phyloP scores from a whole-genome alignment of 73 alveolate species.

The Paramecium sexaurelia region DNA sequence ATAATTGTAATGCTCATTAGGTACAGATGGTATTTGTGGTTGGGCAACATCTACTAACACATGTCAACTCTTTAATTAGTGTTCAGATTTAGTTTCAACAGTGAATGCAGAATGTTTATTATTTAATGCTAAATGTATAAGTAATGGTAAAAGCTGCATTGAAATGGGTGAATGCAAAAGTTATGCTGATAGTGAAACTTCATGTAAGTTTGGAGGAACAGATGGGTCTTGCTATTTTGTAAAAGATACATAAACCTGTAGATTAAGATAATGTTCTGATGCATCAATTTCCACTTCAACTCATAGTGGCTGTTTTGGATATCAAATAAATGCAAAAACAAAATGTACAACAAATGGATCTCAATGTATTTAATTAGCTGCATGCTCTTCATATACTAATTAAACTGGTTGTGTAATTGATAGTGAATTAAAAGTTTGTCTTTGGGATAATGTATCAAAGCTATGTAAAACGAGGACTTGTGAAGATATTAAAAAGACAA shows the following conservation, averaged over 20 bases:
- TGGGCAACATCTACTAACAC: conserved; percentile 42
- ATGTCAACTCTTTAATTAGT: conserved; percentile 6
- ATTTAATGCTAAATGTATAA: background rate
- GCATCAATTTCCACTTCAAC: conserved; percentile 5
- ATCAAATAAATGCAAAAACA: background rate
- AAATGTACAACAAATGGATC: conserved; percentile 34
- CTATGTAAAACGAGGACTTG: background rate
- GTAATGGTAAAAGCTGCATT: conserved; percentile 13
- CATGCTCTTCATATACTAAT: background rate
- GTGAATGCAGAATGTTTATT: background rate
- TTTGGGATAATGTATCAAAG: conserved; percentile 2
- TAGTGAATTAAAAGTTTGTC: background rate
- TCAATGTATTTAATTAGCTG: background rate
- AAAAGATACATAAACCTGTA: background rate
- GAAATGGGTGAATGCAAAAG: background rate
- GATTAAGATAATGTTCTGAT: conserved; percentile 44
- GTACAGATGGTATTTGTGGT: conserved; percentile 57
- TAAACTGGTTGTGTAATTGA: conserved; percentile 47
- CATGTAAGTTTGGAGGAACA: conserved; percentile 21
- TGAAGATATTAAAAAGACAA: background rate
- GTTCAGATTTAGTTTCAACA: background rate
- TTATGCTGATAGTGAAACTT: conserved; percentile 20
- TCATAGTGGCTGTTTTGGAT: conserved; percentile 26
- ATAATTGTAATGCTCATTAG: background rate
- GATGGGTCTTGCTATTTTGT: conserved; percentile 30